phyloP scores from a whole-genome alignment of 495 filamentous ascomycete species.

The Hypoxylon crocopeplum region DNA sequence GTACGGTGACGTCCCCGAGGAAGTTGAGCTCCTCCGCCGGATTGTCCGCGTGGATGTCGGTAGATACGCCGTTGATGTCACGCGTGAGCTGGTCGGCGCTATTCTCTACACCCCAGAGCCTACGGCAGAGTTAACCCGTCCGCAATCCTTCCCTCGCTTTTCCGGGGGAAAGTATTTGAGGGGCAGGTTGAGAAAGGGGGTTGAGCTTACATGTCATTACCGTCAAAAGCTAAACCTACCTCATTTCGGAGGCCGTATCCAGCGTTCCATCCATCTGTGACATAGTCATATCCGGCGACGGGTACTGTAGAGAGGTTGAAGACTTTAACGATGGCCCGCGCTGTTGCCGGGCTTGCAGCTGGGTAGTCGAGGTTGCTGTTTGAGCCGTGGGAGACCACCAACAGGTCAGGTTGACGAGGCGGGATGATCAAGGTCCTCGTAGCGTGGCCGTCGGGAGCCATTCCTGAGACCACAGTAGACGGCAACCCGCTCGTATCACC shows the following conservation, averaged over 20 bases:
- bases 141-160: background rate
- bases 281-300: constrained; percentile 49
- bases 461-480: constrained; percentile 60
- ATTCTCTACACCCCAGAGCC: constrained; percentile 76
- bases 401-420: constrained; percentile 50
- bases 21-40: constrained; percentile 79
- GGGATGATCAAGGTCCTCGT: constrained; percentile 68
- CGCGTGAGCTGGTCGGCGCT: constrained; percentile 68
- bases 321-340: constrained; percentile 69
- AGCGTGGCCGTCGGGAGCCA: constrained; percentile 65
- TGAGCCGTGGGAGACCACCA: constrained; percentile 71
- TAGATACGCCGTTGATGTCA: constrained; percentile 39
- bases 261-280: constrained; percentile 60
- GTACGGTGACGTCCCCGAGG: constrained; percentile 64
- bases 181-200: background rate
- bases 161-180: no score
- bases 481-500: constrained; percentile 51
- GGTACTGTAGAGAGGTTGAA: constrained; percentile 61
- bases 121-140: constrained; percentile 57
- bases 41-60: constrained; percentile 72
- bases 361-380: constrained; percentile 63
- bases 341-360: constrained; percentile 53
- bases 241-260: constrained; percentile 78
- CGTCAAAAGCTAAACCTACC: constrained; percentile 64
- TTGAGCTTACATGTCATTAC: constrained; percentile 36